Evolutionary conservation across 768 basidiomycete species (phyloP).

Genomic region (Mycena chlorophos): DNA sequence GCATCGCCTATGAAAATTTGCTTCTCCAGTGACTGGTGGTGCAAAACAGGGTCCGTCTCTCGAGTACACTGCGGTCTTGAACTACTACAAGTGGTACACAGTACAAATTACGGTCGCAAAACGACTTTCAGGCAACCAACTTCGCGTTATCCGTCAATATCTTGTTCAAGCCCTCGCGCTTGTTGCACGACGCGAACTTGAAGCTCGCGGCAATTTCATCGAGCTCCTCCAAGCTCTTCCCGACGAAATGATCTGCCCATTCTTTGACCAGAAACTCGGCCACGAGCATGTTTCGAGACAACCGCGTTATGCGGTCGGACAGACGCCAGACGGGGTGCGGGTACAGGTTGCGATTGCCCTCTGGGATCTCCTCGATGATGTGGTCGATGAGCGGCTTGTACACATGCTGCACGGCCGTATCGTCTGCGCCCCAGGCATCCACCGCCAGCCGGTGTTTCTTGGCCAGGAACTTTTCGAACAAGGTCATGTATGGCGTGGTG

Average conservation of each 20-base stretch:
- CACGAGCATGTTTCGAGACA: conserved; percentile 68
- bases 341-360: conserved; percentile 55
- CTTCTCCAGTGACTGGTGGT: no score
- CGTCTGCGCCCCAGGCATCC: conserved; percentile 80
- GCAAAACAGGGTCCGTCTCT: no score
- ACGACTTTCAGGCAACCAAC: conserved; percentile 5
- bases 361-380: conserved; percentile 55
- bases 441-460: conserved; percentile 78
- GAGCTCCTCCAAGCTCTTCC: conserved; percentile 58
- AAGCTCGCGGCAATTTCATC: conserved; percentile 79
- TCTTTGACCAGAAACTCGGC: conserved; percentile 71
- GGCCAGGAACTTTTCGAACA: conserved; percentile 66
- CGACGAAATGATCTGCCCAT: conserved; percentile 70
- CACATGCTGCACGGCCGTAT: conserved; percentile 50
- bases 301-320: conserved; percentile 50
- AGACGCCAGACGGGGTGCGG: conserved; percentile 67
- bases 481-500: conserved; percentile 69
- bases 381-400: conserved; percentile 70
- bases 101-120: neutral
- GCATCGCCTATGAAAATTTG: no score
- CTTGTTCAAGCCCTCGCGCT: conserved; percentile 65
- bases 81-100: no score
- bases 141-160: conserved; percentile 47
- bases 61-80: no score
- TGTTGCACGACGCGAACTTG: conserved; percentile 65